These are phyloP conservation scores for Mycosphaerella sp. DNA, from an alignment of 2,329 filamentous ascomycete genomes.

Conservation along the genomic window DNA sequence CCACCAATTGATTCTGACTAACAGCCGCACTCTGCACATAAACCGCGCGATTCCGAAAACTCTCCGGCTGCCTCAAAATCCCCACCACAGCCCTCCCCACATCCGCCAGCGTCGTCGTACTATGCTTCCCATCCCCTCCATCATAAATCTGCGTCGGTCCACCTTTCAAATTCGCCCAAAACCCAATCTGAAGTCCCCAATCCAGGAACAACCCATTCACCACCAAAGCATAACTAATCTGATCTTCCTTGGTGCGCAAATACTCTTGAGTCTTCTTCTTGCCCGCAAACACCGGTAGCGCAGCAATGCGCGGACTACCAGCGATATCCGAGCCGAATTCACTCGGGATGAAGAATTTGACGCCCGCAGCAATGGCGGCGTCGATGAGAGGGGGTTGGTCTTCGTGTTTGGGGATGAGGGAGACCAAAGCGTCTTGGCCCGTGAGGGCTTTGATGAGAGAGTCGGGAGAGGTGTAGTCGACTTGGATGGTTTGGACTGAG, in stretches of 20 bases:
- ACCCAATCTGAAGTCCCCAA: constrained; percentile 31
- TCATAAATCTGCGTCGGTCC: constrained; percentile 32
- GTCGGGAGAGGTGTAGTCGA: constrained; percentile 45
- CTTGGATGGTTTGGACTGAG: constrained; percentile 35
- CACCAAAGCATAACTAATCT: constrained; percentile 35
- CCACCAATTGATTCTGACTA: constrained; percentile 37
- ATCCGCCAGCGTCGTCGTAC: constrained; percentile 29
- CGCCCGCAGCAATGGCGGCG: constrained; percentile 36
- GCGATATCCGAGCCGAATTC: constrained; percentile 37
- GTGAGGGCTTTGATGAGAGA: constrained; percentile 33
- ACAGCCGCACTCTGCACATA: constrained; percentile 34
- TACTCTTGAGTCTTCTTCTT: constrained; percentile 37
- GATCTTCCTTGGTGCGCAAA: constrained; percentile 26
- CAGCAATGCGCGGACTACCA: constrained; percentile 28
- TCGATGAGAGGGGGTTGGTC: constrained; percentile 34
- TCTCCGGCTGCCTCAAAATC: constrained; percentile 31
- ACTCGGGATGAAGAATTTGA: constrained; percentile 37
- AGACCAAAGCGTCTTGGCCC: constrained; percentile 36
- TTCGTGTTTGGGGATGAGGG: constrained; percentile 12
- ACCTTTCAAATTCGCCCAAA: constrained; percentile 29
- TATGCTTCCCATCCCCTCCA: constrained; percentile 33
- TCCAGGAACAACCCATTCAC: constrained; percentile 36
- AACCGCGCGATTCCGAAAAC: constrained; percentile 35
- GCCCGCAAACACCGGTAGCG: constrained; percentile 35
- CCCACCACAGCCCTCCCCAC: constrained; percentile 34